Evolutionary conservation across 805 yeast genomes (phyloP).

Genomic region (Yarrowia yakushimensis): DNA sequence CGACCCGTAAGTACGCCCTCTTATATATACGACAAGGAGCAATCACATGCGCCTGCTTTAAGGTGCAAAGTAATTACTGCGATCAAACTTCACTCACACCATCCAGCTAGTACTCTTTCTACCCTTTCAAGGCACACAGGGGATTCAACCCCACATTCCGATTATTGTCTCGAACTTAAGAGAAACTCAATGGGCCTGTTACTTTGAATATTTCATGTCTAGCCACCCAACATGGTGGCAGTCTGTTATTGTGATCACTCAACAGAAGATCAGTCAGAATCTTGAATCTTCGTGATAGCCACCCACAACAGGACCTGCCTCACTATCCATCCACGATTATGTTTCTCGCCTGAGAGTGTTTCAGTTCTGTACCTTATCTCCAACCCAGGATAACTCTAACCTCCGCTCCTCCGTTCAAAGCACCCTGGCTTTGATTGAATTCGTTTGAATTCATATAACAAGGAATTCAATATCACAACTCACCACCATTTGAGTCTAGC

Average conservation of each 20-base stretch:
- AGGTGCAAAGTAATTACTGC: background rate
- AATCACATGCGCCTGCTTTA: constrained; percentile 1
- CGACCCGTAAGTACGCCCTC: too few relatives aligned
- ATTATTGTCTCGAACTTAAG: background rate
- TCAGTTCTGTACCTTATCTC: background rate
- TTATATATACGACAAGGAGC: background rate
- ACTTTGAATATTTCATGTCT: background rate
- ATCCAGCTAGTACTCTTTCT: too few relatives aligned
- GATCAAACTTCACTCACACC: too few relatives aligned
- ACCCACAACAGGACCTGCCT: background rate
- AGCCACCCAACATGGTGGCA: too few relatives aligned
- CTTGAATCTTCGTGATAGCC: background rate
- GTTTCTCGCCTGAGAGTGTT: background rate
- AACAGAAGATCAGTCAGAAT: too few relatives aligned
- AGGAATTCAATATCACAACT: background rate
- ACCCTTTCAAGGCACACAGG: background rate
- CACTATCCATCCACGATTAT: background rate
- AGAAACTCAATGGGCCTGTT: background rate
- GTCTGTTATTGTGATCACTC: background rate
- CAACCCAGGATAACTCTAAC: background rate
- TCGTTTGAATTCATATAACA: background rate
- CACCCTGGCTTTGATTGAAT: background rate
- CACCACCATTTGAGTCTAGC: background rate
- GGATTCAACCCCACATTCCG: constrained; percentile 1
- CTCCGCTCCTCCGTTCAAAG: background rate